Conservation (phyloP, 2,329 filamentous ascomycete genomes). For the Colletotrichum filicis region DNA sequence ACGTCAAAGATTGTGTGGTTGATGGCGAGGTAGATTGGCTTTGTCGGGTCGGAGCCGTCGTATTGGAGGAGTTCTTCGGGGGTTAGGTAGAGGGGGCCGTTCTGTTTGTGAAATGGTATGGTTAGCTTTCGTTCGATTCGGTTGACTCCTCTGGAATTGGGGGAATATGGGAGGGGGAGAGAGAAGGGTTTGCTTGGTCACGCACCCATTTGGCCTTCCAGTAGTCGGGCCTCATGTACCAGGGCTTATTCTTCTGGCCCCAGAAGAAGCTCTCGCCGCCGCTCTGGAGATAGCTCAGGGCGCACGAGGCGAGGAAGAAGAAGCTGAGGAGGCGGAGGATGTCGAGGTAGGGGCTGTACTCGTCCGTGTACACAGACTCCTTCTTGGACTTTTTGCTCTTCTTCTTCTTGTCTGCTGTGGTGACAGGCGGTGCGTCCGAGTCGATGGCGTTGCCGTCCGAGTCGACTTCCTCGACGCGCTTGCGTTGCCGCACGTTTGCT, state of each 20-base stretch:
- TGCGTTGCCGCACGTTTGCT: conserved; percentile 56
- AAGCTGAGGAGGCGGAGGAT: conserved; percentile 76
- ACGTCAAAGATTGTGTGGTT: conserved; percentile 91
- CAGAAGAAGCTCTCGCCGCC: conserved; percentile 76
- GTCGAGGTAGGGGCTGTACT: conserved; percentile 68
- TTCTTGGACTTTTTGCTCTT: conserved; percentile 42
- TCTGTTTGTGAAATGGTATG: conserved; percentile 53
- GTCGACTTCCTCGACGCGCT: conserved; percentile 44
- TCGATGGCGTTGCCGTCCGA: conserved; percentile 45
- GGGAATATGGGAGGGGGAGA: neutral
- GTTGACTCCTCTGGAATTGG: neutral
- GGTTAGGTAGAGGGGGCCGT: conserved; percentile 76
- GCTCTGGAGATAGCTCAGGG: conserved; percentile 81
- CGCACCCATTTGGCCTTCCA: conserved; percentile 72
- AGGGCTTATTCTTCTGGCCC: conserved; percentile 69
- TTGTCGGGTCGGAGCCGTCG: conserved; percentile 79
- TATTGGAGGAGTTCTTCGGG: conserved; percentile 78
- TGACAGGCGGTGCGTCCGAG: conserved; percentile 37
- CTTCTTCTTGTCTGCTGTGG: conserved; percentile 37
- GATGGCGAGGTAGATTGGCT: conserved; percentile 90
- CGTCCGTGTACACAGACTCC: conserved; percentile 57
- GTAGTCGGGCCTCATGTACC: conserved; percentile 68
- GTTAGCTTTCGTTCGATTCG: conserved; percentile 20
- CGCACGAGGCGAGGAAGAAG: conserved; percentile 72
- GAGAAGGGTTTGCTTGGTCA: conserved; percentile 15